Evolutionary conservation across 2,329 filamentous ascomycete species (phyloP).

Genomic region (Rhinocladiella similis): DNA sequence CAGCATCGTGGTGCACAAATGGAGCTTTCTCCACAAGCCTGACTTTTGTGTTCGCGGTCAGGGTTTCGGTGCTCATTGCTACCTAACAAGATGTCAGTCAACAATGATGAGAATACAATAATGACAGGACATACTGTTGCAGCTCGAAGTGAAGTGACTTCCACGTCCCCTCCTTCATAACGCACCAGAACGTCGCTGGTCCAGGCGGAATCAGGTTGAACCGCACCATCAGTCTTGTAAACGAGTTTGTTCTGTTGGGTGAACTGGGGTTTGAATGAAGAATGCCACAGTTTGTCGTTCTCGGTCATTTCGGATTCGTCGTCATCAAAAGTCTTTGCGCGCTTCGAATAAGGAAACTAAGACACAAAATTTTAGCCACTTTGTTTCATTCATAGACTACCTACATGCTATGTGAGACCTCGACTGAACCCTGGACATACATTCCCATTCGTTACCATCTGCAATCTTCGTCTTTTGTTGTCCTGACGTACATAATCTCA

Average conservation of each 20-base stretch:
- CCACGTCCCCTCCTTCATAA: constrained; percentile 2
- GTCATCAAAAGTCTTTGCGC: constrained; percentile 66
- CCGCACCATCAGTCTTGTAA: constrained; percentile 14
- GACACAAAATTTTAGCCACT: constrained; percentile 41
- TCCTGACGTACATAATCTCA: background rate
- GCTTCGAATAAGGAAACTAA: constrained; percentile 87
- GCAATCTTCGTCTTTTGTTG: background rate
- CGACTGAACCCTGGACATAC: constrained; percentile 24
- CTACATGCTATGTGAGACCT: constrained; percentile 40
- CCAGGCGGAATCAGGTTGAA: constrained; percentile 3
- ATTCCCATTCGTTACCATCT: constrained; percentile 14
- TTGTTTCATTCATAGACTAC: constrained; percentile 41
- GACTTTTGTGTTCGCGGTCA: constrained; percentile 36
- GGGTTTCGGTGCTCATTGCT: constrained; percentile 13
- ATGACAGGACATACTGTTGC: background rate
- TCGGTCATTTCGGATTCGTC: constrained; percentile 59
- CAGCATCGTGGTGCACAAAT: constrained; percentile 37
- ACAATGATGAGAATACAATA: background rate
- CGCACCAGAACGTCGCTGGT: constrained; percentile 8
- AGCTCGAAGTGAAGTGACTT: constrained; percentile 16
- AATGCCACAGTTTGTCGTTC: constrained; percentile 67
- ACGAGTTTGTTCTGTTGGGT: constrained; percentile 20
- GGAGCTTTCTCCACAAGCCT: constrained; percentile 60
- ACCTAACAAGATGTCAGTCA: constrained; percentile 8
- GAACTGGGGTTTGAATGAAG: constrained; percentile 52